phyloP scores from a whole-genome alignment of 2,329 filamentous ascomycete species.

The Dothideomycetes sp. region DNA sequence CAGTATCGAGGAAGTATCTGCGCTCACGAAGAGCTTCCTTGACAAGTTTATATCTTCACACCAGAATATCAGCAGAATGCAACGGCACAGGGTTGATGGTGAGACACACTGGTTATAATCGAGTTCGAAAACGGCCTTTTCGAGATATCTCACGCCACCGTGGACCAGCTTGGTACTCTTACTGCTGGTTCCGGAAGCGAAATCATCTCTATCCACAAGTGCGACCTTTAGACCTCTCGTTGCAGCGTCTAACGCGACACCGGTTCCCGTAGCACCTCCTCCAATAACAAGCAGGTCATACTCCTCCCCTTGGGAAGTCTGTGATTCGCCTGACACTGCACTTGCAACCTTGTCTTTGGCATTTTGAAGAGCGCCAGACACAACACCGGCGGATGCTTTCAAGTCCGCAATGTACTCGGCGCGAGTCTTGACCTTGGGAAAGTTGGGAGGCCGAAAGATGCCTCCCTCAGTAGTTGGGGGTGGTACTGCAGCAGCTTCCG shows the following conservation, averaged over 20 bases:
- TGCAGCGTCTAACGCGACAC: slow-evolving; percentile 70
- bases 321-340: slow-evolving; percentile 19
- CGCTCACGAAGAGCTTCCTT: slow-evolving; percentile 73
- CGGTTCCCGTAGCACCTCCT: slow-evolving; percentile 67
- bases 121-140: slow-evolving; percentile 77
- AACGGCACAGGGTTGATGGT: background rate
- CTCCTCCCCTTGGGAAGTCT: slow-evolving; percentile 33
- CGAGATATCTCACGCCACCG: slow-evolving; percentile 72
- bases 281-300: slow-evolving; percentile 74
- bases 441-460: slow-evolving; percentile 54
- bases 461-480: slow-evolving; percentile 60
- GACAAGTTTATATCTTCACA: slow-evolving; percentile 51
- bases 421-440: slow-evolving; percentile 52
- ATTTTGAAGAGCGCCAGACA: slow-evolving; percentile 23
- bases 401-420: slow-evolving; percentile 55
- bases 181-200: slow-evolving; percentile 69
- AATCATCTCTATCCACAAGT: slow-evolving; percentile 73
- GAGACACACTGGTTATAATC: slow-evolving; percentile 61
- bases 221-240: slow-evolving; percentile 72
- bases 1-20: slow-evolving; percentile 73
- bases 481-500: slow-evolving; percentile 56
- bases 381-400: slow-evolving; percentile 37
- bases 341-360: slow-evolving; percentile 33
- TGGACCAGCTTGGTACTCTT: slow-evolving; percentile 84
- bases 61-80: slow-evolving; percentile 6